Evolutionary conservation across 2,329 filamentous ascomycete genomes (phyloP), one percentile per base, ranked within the genome.

Genomic region (Chalaropsis thielavioides): DNA sequence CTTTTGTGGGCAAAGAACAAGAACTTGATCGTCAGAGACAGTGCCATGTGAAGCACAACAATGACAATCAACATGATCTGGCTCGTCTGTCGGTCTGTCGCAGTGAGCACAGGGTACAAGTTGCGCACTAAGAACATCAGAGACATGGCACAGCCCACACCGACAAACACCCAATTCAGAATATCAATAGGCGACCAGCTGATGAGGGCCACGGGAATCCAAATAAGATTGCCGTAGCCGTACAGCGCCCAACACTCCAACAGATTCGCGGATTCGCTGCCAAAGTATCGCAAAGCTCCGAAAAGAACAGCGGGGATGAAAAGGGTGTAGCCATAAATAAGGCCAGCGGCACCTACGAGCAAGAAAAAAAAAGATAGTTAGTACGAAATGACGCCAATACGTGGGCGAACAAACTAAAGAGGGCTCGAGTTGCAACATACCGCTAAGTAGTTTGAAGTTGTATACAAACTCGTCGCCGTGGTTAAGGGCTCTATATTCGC

Each of bases 211-310:
- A 99, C 92, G 1, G 88, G 90, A 70, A 99, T 92, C 94, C 94
- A 99, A 72, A 99, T 90, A 71, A 99, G 79, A 77, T 99, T 99
- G 66, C 88, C 84, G 79, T 99, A 99, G 64, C 94, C 94, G 75
- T 97, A 99, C 43, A 99, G 79, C 67, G 91, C 89, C 85, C 90
- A 92, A 79, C 91, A 96, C 78, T 99, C 94, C 69, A 99, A 83
- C 67, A 99, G 78, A 75, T 96, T 95, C 68, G 92, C 92, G 65
- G 85, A 89, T 74, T 96, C 91, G 75, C 90, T 94, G 66, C 92
- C 92, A 76, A 96, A 97, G 87, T 95, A 99, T 71, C 89, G 90
- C 69, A 99, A 80, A 69, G 89, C 88, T 22, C 86, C 87, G 85
- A 92, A 99, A 40, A 99, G 82, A 10, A 80, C 85, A 68, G 95